These are phyloP conservation scores for Trypanosoma scelopori DNA, from an alignment of 208 protist genomes.

Conservation along the genomic window DNA sequence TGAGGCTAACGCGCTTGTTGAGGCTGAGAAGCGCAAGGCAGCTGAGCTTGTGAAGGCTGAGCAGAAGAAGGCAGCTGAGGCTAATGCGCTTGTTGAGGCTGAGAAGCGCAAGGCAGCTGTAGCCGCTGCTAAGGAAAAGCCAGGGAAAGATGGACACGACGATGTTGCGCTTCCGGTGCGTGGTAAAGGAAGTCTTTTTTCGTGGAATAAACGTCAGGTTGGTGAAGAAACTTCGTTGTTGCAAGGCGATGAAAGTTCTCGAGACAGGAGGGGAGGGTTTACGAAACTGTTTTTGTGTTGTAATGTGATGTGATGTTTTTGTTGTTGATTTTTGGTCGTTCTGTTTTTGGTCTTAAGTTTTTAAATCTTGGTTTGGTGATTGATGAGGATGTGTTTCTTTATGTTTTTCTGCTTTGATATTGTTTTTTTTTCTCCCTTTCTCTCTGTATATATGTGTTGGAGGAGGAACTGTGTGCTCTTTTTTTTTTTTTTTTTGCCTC, in stretches of 20 bases:
- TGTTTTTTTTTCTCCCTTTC: background rate
- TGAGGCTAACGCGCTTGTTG: background rate
- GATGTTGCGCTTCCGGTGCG: no score
- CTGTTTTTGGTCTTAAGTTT: slow-evolving; percentile 3
- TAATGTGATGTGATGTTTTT: slow-evolving; percentile 24
- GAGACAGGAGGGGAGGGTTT: background rate
- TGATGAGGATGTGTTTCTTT: no score
- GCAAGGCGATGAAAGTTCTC: background rate
- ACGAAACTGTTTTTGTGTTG: slow-evolving; percentile 14
- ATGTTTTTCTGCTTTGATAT: background rate
- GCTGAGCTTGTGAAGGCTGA: slow-evolving; percentile 11
- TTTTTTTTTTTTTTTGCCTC: no score
- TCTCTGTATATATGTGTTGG: no score
- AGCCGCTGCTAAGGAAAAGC: background rate
- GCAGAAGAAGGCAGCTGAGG: slow-evolving; percentile 9
- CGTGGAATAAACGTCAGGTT: background rate
- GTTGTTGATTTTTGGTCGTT: slow-evolving; percentile 2
- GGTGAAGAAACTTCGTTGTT: background rate
- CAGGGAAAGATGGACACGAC: slow-evolving; percentile 1
- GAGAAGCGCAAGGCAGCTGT: background rate
- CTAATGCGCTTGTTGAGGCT: background rate
- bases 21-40: slow-evolving; percentile 1
- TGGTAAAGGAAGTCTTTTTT: background rate
- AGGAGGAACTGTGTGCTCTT: no score
- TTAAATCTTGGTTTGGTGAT: background rate